Evolutionary conservation across 306 rosid species (phyloP).

Genomic region (Inga oerstediana): DNA sequence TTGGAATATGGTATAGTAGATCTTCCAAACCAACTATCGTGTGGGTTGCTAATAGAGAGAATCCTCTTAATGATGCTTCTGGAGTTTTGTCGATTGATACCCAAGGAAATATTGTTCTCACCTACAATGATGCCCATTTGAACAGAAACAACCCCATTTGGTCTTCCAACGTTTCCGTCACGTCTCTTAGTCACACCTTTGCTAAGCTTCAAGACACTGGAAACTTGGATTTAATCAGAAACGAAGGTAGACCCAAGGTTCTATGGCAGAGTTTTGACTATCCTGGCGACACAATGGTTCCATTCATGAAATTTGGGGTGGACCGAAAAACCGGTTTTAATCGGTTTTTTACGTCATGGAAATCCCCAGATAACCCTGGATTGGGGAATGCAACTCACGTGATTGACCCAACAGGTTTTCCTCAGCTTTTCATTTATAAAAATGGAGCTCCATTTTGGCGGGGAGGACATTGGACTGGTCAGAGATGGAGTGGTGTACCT

Average conservation of each 20-base stretch:
- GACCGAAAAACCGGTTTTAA: constrained; percentile 19
- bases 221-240: constrained; percentile 32
- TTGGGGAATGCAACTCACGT: constrained; percentile 23
- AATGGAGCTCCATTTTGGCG: constrained; percentile 23
- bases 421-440: constrained; percentile 34
- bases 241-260: background rate
- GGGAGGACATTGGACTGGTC: constrained; percentile 42
- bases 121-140: background rate
- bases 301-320: constrained; percentile 21
- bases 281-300: constrained; percentile 33
- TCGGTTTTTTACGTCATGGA: constrained; percentile 41
- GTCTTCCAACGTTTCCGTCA: constrained; percentile 35
- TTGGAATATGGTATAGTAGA: background rate
- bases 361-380: background rate
- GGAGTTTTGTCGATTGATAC: background rate
- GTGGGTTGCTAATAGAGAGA: background rate
- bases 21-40: background rate
- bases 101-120: background rate
- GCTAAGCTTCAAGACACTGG: constrained; percentile 48
- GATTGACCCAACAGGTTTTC: constrained; percentile 31
- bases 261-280: background rate
- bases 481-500: constrained; percentile 37
- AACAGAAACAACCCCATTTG: constrained; percentile 21
- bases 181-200: background rate
- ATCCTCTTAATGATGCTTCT: background rate